Evolutionary conservation across 768 basidiomycete genomes (phyloP), one percentile per base, ranked within the genome.

Genomic region (Mycena belliarum): DNA sequence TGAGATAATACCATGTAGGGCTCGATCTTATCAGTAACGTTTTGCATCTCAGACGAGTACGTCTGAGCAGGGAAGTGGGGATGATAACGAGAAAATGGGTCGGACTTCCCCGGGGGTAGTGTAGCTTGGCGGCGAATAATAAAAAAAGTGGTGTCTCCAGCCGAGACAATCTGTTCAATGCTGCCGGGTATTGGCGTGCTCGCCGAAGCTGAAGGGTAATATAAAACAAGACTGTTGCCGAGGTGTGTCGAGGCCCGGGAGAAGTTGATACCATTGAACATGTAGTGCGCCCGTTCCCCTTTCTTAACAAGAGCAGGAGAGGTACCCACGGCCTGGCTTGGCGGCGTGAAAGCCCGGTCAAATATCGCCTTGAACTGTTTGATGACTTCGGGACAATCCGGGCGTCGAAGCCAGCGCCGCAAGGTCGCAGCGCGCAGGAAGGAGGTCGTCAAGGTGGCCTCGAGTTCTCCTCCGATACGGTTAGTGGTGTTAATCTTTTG

Each of bases 401-500:
- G 9, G 7, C 37, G 37, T n/a, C n/a, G n/a, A 6, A 41, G 37
- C 0, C 20, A 23, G 38, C 49, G 18, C 5, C 49, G 49, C 10
- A 50, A 15, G 37, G 26, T 50, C 9, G 49, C 49, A 11, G 37
- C 49, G 11, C 38, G 16, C 49, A 14, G n/a, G 14, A 50, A 50
- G 16, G 49, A 50, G 8, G 16, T 23, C 6, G 16, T 11, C 11
- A 50, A 28, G 3, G 49, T 51, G 5, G 24, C 49, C n/a, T 51
- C 49, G 1, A 51, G 20, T 29, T 51, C 49, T 10, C 60, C 32
- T 62, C 75, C 70, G 50, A 61, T 49, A 24, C 69, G 63, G 42
- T 69, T 52, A 56, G 75, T 77, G 4, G 48, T 69, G 10, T 66
- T 59, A 15, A 76, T 57, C 2, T 60, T 57, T 42, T 78, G 72